Base-by-base conservation (phyloP, 2,329 filamentous ascomycete species). In the Gnomoniopsis sp. region DNA sequence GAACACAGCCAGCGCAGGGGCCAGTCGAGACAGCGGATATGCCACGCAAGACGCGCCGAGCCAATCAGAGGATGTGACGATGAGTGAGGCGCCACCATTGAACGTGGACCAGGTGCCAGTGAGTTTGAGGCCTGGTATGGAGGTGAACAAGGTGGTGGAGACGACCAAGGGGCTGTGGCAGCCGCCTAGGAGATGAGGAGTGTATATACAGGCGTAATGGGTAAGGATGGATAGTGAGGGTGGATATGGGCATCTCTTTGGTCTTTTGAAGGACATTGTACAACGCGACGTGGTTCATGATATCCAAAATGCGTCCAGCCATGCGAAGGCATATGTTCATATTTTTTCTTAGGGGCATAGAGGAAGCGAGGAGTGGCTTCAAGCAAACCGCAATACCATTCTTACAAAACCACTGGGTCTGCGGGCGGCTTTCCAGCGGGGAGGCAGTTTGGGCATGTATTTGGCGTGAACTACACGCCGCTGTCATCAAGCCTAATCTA, bases 141-240 rank as follows among this genome's bases (percentile, higher is more conserved):
- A 77, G 63, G 79, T 74, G 50, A 85, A 85, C 70, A 79, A 77
- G 64, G 77, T 87, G 15, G 73, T 85, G n/a, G 83, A 88, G 71
- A 86, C 84, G 30, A 85, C 81, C 38, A 86, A 84, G 65, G 85
- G 85, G 1, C 71, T 88, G 57, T 88, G 86, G 86, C 82, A 72
- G 26, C 60, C 60, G 23, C 53, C 60, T 7, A 59, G 43, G 46
- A 62, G 53, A 59, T 62, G 43, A 62, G 14, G 15, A 22, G 21
- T 6, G 15, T 19, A n/a, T 10, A 15, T 11, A 6, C 14, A 15
- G 26, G n/a, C 21, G 10, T 11, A 19, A 15, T 14, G 6, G 14
- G 41, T n/a, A 15, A 21, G 38, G 22, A 12, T 19, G 38, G 36
- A 38, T 46, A 21, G 8, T n/a, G 15, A 14, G 23, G 33, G 41